phyloP scores from a whole-genome alignment of 495 filamentous ascomycete genomes.

The Aspergillus egyptiacus region DNA sequence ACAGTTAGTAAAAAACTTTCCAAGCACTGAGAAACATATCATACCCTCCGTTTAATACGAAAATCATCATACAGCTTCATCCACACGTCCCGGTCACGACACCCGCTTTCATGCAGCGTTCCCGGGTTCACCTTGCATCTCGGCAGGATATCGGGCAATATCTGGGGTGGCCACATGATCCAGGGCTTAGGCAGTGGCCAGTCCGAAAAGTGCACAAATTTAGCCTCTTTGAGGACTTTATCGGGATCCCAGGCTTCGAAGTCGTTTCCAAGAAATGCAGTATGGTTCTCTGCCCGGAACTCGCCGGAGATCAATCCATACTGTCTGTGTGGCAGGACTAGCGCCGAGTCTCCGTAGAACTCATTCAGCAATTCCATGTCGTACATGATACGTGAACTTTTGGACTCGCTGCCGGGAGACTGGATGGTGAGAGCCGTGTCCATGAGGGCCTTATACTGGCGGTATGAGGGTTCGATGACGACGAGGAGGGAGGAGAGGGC shows the following conservation, averaged over 20 bases:
- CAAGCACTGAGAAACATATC: constrained; percentile 2
- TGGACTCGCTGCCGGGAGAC: neutral
- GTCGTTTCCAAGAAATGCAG: constrained; percentile 56
- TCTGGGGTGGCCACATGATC: constrained; percentile 54
- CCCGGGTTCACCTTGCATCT: constrained; percentile 47
- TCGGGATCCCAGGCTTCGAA: constrained; percentile 64
- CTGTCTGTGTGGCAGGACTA: constrained; percentile 69
- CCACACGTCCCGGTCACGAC: constrained; percentile 63
- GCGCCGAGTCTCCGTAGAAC: constrained; percentile 58
- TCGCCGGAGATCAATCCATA: constrained; percentile 68
- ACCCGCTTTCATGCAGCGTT: constrained; percentile 44
- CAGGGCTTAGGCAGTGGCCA: constrained; percentile 79
- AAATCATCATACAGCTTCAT: constrained; percentile 68
- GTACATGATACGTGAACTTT: constrained; percentile 39
- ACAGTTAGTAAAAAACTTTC: neutral
- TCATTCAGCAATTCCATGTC: constrained; percentile 73
- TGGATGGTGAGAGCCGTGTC: constrained; percentile 23
- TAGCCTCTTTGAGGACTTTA: constrained; percentile 57
- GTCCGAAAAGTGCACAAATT: constrained; percentile 75
- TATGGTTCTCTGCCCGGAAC: constrained; percentile 58
- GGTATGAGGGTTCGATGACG: constrained; percentile 55
- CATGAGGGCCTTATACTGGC: constrained; percentile 49
- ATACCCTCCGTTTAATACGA: constrained; percentile 52
- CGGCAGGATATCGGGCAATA: constrained; percentile 53
- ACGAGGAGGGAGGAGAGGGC: constrained; percentile 58